These are phyloP conservation scores for Annona squamosa DNA, from an alignment of 164 flowering plant species.

Conservation along the genomic window DNA sequence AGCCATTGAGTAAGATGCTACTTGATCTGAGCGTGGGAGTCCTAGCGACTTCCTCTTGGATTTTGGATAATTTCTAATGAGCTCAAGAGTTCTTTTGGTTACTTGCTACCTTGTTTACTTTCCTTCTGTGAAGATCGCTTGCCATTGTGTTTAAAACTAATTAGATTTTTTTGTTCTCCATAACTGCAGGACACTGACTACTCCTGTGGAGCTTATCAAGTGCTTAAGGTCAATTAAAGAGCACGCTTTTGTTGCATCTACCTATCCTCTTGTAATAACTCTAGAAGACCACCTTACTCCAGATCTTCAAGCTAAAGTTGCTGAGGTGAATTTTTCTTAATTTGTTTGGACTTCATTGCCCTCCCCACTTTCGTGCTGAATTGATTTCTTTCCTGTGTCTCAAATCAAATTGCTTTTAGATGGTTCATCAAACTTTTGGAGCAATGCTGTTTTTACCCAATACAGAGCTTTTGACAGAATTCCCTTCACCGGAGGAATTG, in stretches of 20 bases:
- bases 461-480: slow-evolving; percentile 36
- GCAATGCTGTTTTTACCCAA: slow-evolving; percentile 56
- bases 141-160: background rate
- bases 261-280: slow-evolving; percentile 62
- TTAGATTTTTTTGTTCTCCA: background rate
- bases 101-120: background rate
- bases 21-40: background rate
- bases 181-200: slow-evolving; percentile 50
- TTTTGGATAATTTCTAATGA: background rate
- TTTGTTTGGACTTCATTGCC: background rate
- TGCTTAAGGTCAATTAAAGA: slow-evolving; percentile 70
- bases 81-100: background rate
- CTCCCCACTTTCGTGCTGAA: background rate
- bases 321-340: slow-evolving; percentile 35
- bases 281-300: slow-evolving; percentile 72
- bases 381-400: background rate
- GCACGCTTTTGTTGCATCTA: slow-evolving; percentile 48
- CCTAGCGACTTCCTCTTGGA: background rate
- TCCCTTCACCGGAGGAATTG: slow-evolving; percentile 75
- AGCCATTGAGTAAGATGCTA: background rate
- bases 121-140: too few relatives aligned
- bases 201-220: slow-evolving; percentile 55
- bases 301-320: slow-evolving; percentile 70
- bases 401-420: slow-evolving; percentile 25
- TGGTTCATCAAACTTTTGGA: slow-evolving; percentile 64